Percentiles rank a stretch among this genome's conserved stretches.
phyloP scores from a whole-genome alignment of 257 asterid species.

The Solanum clarkiae region DNA sequence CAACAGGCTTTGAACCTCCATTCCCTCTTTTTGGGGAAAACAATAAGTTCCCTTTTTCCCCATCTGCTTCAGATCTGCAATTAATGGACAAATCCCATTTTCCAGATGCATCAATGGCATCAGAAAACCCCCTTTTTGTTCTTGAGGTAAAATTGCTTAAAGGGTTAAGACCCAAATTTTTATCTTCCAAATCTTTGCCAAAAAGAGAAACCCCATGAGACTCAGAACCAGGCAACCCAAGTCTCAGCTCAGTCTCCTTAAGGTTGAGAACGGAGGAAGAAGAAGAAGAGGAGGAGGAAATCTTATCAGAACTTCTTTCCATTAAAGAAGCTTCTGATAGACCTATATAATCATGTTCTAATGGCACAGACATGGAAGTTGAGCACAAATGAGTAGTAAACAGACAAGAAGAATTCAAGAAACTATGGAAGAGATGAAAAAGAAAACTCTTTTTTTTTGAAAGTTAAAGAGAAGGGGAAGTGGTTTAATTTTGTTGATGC shows the following conservation, averaged over 20 bases:
- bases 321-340: conserved; percentile 34
- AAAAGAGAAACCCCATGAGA: conserved; percentile 46
- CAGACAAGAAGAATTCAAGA: background rate
- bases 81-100: conserved; percentile 54
- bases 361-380: conserved; percentile 37
- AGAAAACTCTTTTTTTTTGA: conserved; percentile 2
- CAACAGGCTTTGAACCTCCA: conserved; percentile 1
- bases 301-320: conserved; percentile 29
- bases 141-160: conserved; percentile 38
- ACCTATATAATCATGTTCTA: conserved; percentile 61
- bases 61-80: conserved; percentile 47
- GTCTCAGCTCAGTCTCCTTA: conserved; percentile 69
- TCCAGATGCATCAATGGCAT: conserved; percentile 59
- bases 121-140: conserved; percentile 63
- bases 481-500: conserved; percentile 6
- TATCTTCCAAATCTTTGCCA: conserved; percentile 50
- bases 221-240: conserved; percentile 75
- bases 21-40: conserved; percentile 24
- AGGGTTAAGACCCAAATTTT: conserved; percentile 12
- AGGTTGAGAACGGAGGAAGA: conserved; percentile 29
- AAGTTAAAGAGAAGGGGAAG: background rate
- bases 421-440: background rate
- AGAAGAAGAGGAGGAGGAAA: conserved; percentile 1
- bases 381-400: background rate
- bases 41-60: conserved; percentile 16